Evolutionary conservation across 352 stramenopile species (phyloP).

Genomic region (Globisporangium rhizosaccharum): DNA sequence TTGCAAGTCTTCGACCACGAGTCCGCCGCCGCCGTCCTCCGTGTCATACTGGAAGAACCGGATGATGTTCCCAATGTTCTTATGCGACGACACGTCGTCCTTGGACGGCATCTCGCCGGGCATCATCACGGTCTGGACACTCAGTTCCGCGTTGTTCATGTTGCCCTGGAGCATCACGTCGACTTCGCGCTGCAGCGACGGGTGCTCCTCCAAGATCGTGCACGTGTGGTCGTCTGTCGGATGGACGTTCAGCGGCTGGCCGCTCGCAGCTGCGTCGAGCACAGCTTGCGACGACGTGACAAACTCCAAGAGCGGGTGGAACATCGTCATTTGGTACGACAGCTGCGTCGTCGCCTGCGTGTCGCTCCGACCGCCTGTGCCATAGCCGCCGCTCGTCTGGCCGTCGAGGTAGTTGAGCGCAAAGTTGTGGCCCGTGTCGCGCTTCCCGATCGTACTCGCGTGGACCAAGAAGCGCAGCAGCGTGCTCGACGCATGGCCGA

Average conservation of each 20-base stretch:
- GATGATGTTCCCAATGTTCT: slow-evolving; percentile 88
- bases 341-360: slow-evolving; percentile 27
- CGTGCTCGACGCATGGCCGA: slow-evolving; percentile 75
- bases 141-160: slow-evolving; percentile 74
- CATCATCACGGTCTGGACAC: slow-evolving; percentile 87
- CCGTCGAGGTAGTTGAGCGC: slow-evolving; percentile 33
- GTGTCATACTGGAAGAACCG: slow-evolving; percentile 87
- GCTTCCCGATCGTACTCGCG: slow-evolving; percentile 68
- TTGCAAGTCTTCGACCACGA: slow-evolving; percentile 83
- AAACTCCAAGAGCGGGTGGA: slow-evolving; percentile 82
- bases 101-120: slow-evolving; percentile 63
- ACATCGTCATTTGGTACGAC: slow-evolving; percentile 86
- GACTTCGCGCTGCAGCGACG: slow-evolving; percentile 58
- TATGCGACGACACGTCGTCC: slow-evolving; percentile 70
- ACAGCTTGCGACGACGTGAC: slow-evolving; percentile 82
- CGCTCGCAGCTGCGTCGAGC: slow-evolving; percentile 72
- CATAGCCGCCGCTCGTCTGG: slow-evolving; percentile 20
- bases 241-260: slow-evolving; percentile 70
- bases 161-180: slow-evolving; percentile 65
- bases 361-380: slow-evolving; percentile 28
- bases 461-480: slow-evolving; percentile 85
- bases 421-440: slow-evolving; percentile 30
- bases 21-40: slow-evolving; percentile 65
- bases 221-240: slow-evolving; percentile 77
- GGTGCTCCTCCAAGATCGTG: slow-evolving; percentile 66